These are phyloP conservation scores for Botrytis squamosa DNA, from an alignment of 2,329 filamentous ascomycete genomes.

Conservation along the genomic window DNA sequence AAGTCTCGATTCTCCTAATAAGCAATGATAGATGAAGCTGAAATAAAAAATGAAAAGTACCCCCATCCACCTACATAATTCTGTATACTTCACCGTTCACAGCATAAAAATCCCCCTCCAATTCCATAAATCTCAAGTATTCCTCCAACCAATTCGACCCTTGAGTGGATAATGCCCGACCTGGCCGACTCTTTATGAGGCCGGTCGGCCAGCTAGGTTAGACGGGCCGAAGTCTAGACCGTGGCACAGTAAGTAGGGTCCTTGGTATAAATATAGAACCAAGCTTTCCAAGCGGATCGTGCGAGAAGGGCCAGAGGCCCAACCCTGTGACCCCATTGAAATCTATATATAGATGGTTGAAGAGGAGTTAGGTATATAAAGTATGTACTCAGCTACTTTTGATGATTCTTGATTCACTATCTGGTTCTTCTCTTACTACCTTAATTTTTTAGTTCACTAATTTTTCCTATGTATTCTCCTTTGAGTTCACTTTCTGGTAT, in stretches of 20 bases:
- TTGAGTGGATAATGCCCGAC: not conserved
- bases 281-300: not conserved
- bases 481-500: not conserved
- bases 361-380: not conserved
- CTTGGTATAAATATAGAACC: not conserved
- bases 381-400: not conserved
- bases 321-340: not conserved
- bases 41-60: not conserved
- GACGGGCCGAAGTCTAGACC: not conserved
- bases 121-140: not conserved
- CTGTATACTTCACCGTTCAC: not conserved
- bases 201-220: rapidly evolving
- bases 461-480: not conserved
- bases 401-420: not conserved
- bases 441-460: not conserved
- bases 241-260: not conserved
- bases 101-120: not conserved
- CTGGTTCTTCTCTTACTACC: not conserved
- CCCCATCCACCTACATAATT: not conserved
- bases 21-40: not conserved
- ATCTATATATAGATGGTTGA: not conserved
- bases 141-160: not conserved
- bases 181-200: not conserved
- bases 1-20: not conserved
- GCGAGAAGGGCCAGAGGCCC: not conserved